Evolutionary conservation across 2,329 filamentous ascomycete genomes (phyloP), one percentile per base, ranked within the genome.

Genomic region (Triangularia verruculosa): DNA sequence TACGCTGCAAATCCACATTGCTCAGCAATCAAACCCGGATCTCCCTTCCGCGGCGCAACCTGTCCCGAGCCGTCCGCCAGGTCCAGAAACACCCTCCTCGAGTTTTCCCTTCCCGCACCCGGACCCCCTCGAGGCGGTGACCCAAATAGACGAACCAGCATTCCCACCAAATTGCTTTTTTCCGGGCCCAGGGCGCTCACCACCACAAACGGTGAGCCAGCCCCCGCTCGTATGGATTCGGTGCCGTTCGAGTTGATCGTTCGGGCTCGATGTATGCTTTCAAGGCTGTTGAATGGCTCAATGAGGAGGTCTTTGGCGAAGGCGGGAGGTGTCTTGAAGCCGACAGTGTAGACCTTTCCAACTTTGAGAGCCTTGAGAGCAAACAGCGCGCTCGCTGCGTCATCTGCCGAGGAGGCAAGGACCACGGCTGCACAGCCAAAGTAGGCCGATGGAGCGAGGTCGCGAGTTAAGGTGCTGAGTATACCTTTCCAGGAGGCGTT

Each of bases 401-500:
- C 90, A 62, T 91, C 87, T 51, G 90, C 85, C 0, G 85, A 86
- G 17, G 85, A 88, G 8, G 90, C 90, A 11, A 96, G 78, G 13
- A 96, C 84, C 53, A 96, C 85, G 2, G 91, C 91, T 3, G 90
- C 86, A 56, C 91, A 86, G 51, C 87, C 88, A 68, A 85, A 85
- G 74, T 94, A 96, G 0, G 92, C 91, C 4, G 90, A 93, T 0
- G 92, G 91, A 0, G 93, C 90, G 69, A 93, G 88, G 70, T 96
- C 91, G 22, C 90, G 85, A 3, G 89, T 95, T 64, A 96, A 79
- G 0, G 91, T 93, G 59, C 90, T 89, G 56, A 92, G 82, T 63
- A 96, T 94, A 1, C 91, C 92, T 74, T 92, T 92, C 91, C 92
- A 95, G 13, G 88, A 87, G 11, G 91, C 89, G 69, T 96, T 96